phyloP scores from a whole-genome alignment of 1,139 yeast genomes.

The Blastobotrys niveus region DNA sequence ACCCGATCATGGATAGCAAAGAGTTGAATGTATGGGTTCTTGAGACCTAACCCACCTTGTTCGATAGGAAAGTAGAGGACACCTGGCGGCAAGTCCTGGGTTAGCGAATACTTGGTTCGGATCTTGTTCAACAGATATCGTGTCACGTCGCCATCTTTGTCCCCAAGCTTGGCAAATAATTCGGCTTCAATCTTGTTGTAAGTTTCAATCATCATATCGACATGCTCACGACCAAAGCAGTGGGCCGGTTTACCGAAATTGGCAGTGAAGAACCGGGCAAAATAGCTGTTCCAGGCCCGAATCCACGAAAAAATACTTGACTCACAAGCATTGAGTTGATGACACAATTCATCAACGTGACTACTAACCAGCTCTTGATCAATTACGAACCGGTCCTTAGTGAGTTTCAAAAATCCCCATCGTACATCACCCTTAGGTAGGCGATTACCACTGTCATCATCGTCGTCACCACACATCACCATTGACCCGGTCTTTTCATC shows the following conservation, averaged over 20 bases:
- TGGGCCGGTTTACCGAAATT: slow-evolving; percentile 19
- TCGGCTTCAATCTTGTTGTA: slow-evolving; percentile 14
- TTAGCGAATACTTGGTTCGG: neutral
- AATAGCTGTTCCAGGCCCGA: slow-evolving; percentile 19
- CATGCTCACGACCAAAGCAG: slow-evolving; percentile 15
- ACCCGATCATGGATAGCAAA: slow-evolving; percentile 7
- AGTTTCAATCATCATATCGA: slow-evolving; percentile 18
- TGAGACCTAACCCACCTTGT: slow-evolving; percentile 19
- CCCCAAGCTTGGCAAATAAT: slow-evolving; percentile 15
- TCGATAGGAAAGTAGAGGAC: slow-evolving; percentile 19
- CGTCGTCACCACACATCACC: slow-evolving; percentile 9
- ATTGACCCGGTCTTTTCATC: slow-evolving; percentile 22
- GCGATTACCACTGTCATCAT: no score
- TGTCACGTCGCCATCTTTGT: slow-evolving; percentile 4
- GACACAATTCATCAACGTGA: slow-evolving; percentile 18
- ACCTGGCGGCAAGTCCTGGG: slow-evolving; percentile 16
- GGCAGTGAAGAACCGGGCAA: slow-evolving; percentile 15
- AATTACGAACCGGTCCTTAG: slow-evolving; percentile 12
- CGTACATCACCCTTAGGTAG: slow-evolving; percentile 18
- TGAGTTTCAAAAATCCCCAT: slow-evolving; percentile 19
- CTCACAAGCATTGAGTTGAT: slow-evolving; percentile 15
- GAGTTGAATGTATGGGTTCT: slow-evolving; percentile 15
- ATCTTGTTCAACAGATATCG: slow-evolving; percentile 11
- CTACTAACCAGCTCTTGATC: slow-evolving; percentile 15
- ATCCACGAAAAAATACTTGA: slow-evolving; percentile 18